Base-by-base conservation (phyloP, 805 yeast genomes). In the Suhomyces canberraensis region DNA sequence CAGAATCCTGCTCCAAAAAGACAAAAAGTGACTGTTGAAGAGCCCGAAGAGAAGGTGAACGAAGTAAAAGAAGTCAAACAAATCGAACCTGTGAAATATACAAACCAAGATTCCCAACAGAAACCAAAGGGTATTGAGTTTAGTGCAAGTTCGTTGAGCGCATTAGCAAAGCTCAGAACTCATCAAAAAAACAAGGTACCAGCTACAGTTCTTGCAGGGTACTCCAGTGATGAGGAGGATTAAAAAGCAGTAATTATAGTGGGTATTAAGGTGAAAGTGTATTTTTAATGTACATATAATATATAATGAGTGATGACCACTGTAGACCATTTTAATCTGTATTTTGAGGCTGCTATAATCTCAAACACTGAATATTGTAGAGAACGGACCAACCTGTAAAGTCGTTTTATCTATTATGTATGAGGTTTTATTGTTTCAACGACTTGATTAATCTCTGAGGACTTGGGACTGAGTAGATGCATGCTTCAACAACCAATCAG, bases 221-320 rank as follows among this genome's bases (percentile, higher is more conserved):
- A 62, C 31, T 52, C 63, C 17, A 60, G 65, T 35, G 63, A 57
- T 34, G 63, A 59, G n/a, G 62, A 56, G 13, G 54, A 47, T 6
- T 39, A 35, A 17, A n/a, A 28, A 15, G 7, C 7, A 25, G 11
- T 25, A 13, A n/a, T 13, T 25, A 25, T 25, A 11, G n/a, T n/a
- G n/a, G n/a, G n/a, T n/a, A n/a, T n/a, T n/a, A n/a, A n/a, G n/a
- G n/a, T n/a, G n/a, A n/a, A n/a, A n/a, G n/a, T n/a, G n/a, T n/a
- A n/a, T n/a, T n/a, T n/a, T n/a, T n/a, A n/a, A n/a, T n/a, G n/a
- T n/a, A n/a, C n/a, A n/a, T n/a, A n/a, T n/a, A n/a, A n/a, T n/a
- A n/a, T n/a, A n/a, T n/a, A n/a, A n/a, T n/a, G n/a, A n/a, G n/a
- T n/a, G n/a, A n/a, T n/a, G n/a, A n/a, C n/a, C n/a, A n/a, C n/a